These are phyloP conservation scores for Cutaneotrichosporon daszewskae DNA, from an alignment of 1,284 basidiomycete species.

Conservation along the genomic window DNA sequence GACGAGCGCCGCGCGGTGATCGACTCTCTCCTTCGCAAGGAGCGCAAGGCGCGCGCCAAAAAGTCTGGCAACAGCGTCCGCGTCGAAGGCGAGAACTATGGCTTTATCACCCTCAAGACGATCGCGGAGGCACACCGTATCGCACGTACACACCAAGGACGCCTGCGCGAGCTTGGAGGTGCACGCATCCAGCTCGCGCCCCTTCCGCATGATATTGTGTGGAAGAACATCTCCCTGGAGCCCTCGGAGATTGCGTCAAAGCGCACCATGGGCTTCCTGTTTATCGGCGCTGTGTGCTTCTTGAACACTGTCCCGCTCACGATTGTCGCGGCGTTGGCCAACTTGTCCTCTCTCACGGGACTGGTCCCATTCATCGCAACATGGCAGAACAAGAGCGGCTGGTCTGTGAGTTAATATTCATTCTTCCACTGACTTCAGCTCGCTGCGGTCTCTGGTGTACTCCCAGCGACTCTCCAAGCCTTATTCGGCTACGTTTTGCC, in stretches of 20 bases:
- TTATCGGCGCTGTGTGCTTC: conserved; percentile 71
- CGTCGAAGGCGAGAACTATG: conserved; percentile 70
- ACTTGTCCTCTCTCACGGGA: conserved; percentile 52
- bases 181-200: conserved; percentile 40
- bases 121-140: conserved; percentile 69
- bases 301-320: conserved; percentile 77
- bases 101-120: conserved; percentile 88
- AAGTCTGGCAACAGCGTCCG: conserved; percentile 7
- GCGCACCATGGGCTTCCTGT: conserved; percentile 65
- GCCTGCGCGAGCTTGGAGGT: conserved; percentile 42
- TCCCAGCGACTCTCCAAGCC: conserved; percentile 79
- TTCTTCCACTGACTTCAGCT: conserved; percentile 51
- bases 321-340: conserved; percentile 72
- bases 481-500: conserved; percentile 85
- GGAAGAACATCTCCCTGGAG: conserved; percentile 77
- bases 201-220: conserved; percentile 55
- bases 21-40: conserved; percentile 52
- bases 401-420: conserved; percentile 32
- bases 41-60: conserved; percentile 38
- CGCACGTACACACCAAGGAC: conserved; percentile 41
- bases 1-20: conserved; percentile 70
- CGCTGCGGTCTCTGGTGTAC: conserved; percentile 73
- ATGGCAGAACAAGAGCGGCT: conserved; percentile 24
- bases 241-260: conserved; percentile 62
- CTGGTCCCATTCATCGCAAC: neutral